Base-by-base conservation (phyloP, 352 stramenopile genomes). In the Phytopythium vexans region DNA sequence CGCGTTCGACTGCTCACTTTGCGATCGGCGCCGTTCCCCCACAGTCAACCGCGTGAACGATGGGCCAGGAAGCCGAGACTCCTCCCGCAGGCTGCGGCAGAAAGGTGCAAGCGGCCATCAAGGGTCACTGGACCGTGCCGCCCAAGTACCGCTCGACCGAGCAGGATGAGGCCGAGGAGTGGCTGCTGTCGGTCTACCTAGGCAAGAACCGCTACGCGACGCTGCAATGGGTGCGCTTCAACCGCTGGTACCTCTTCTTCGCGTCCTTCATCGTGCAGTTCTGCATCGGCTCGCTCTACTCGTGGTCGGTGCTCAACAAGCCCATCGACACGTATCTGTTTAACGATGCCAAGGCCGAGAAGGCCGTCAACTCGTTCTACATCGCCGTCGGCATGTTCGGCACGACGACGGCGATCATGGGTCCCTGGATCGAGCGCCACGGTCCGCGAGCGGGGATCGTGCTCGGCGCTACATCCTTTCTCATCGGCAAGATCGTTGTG, bases 251-350 rank as follows among this genome's bases (percentile, higher is more conserved):
- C 44, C 62, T 88, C 51, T 88, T 88, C 56, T 76, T 57, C 52
- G 74, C 77, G 2, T 62, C 64, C 8, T 89, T 89, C 58, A 44
- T 84, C 39, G 65, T 84, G 49, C 75, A 88, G 55, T 88, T 88
- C 56, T 89, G 77, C 67, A 79, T 85, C 54, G 80, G 80, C 12
- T 86, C 68, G 51, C 66, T 88, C 47, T 91, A 91, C 65, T 73
- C 78, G 33, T 91, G 78, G 78, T 88, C 75, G 14, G 75, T 88
- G 44, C 82, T 89, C 52, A 91, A 91, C 62, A 75, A 72, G 45
- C 76, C 77, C 39, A 85, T 91, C 38, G 76, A 89, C 52, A 49
- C 48, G 42, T 57, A 70, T 41, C 58, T 88, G 41, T 88, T 77
- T 56, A 45, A 67, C 32, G 53, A 86, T 56, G 51, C 52, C 38